Evolutionary conservation across 495 filamentous ascomycete species (phyloP).

Genomic region (Aspergillus mulundensis): DNA sequence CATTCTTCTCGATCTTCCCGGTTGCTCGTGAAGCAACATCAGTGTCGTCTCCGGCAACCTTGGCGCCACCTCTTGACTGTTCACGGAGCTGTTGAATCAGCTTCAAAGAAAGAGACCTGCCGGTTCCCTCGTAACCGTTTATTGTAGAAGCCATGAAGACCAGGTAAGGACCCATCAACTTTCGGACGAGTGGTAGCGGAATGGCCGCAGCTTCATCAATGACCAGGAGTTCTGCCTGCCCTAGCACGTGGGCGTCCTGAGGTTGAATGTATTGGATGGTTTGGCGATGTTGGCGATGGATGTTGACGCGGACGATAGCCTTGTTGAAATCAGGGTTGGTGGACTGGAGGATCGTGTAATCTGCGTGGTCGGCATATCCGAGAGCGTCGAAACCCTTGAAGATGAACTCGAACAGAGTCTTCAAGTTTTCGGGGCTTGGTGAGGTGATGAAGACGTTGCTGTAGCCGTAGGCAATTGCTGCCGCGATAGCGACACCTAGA

Average conservation of each 20-base stretch:
- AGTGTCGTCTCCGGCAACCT: constrained; percentile 49
- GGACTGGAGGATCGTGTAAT: constrained; percentile 97
- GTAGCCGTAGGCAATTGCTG: constrained; percentile 92
- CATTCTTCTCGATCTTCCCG: constrained; percentile 61
- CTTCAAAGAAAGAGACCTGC: constrained; percentile 90
- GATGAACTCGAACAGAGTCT: constrained; percentile 95
- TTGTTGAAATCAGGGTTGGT: constrained; percentile 99
- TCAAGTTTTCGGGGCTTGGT: constrained; percentile 95
- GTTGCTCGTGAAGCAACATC: constrained; percentile 70
- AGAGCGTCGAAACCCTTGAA: constrained; percentile 98
- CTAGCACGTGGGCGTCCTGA: constrained; percentile 89
- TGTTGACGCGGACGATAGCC: constrained; percentile 93
- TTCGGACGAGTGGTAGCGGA: constrained; percentile 84
- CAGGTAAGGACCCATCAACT: constrained; percentile 95
- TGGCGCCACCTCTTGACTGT: constrained; percentile 65
- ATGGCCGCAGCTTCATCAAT: constrained; percentile 99
- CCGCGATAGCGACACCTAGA: constrained; percentile 88
- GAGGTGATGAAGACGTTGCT: constrained; percentile 99
- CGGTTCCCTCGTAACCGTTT: constrained; percentile 98
- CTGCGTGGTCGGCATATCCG: constrained; percentile 86
- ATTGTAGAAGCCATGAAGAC: constrained; percentile 99
- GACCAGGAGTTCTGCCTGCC: constrained; percentile 92
- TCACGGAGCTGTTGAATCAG: constrained; percentile 96
- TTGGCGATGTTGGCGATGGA: constrained; percentile 92
- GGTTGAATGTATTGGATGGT: constrained; percentile 98